Evolutionary conservation across 2,329 filamentous ascomycete species (phyloP).

Genomic region (Ceratocystis cacaofunesta): DNA sequence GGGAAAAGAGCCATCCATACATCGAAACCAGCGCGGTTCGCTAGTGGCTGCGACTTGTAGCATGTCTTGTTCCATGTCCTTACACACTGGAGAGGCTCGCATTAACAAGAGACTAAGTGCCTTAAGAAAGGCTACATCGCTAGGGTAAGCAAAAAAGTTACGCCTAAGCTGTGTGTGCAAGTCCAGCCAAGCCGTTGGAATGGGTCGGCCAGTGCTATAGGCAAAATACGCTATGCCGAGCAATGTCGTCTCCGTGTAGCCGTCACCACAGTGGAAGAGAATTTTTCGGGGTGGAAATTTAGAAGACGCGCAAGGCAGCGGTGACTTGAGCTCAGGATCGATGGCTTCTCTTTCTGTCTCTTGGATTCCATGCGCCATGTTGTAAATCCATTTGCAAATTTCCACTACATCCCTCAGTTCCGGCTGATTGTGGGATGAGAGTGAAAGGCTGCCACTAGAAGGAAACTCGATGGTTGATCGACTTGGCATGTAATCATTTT

Average conservation of each 20-base stretch:
- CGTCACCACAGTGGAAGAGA: slow-evolving; percentile 85
- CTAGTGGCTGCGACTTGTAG: slow-evolving; percentile 28
- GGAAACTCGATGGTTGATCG: slow-evolving; percentile 57
- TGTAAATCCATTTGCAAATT: slow-evolving; percentile 80
- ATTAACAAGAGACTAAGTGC: slow-evolving; percentile 63
- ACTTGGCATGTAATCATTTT: background rate
- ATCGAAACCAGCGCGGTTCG: slow-evolving; percentile 66
- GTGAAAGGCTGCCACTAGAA: slow-evolving; percentile 81
- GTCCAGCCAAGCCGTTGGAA: slow-evolving; percentile 75
- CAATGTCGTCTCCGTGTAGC: slow-evolving; percentile 88
- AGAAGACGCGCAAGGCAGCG: slow-evolving; percentile 20
- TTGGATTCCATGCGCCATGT: slow-evolving; percentile 53
- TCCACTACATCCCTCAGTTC: slow-evolving; percentile 76
- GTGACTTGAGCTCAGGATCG: background rate
- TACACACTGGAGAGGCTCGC: slow-evolving; percentile 46
- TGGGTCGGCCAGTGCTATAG: slow-evolving; percentile 68
- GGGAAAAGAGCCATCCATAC: slow-evolving; percentile 79
- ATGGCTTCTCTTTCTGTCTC: slow-evolving; percentile 6
- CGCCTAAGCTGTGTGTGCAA: slow-evolving; percentile 67
- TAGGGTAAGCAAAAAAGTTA: slow-evolving; percentile 93
- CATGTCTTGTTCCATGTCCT: slow-evolving; percentile 18
- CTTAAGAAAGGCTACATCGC: slow-evolving; percentile 70
- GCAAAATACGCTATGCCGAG: slow-evolving; percentile 84
- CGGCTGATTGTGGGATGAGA: slow-evolving; percentile 65
- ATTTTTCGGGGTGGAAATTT: slow-evolving; percentile 44